Percentiles rank a stretch among this genome's conserved stretches.
Evolutionary conservation across 148 eudicot species (phyloP).

Genomic region (Diospyros kaki): DNA sequence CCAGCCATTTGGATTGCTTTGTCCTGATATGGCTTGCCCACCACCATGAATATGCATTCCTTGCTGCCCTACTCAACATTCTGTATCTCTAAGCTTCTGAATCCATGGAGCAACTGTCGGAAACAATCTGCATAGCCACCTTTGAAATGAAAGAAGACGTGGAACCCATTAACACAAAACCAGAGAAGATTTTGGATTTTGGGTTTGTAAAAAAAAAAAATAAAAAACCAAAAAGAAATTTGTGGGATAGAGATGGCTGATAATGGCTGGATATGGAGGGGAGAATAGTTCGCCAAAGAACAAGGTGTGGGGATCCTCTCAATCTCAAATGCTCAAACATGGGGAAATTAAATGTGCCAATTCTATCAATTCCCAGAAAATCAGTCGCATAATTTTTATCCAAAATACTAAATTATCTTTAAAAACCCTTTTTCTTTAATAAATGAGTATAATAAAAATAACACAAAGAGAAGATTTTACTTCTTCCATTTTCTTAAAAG

Average conservation of each 20-base stretch:
- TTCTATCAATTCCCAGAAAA: too few species aligned
- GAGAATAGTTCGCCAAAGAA: conserved; percentile 11
- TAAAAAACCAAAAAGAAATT: too few species aligned
- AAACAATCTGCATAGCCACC: neutral
- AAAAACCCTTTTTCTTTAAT: too few species aligned
- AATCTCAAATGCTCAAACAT: too few species aligned
- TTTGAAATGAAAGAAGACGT: neutral
- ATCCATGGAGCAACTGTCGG: neutral
- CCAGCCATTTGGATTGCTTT: conserved; percentile 93
- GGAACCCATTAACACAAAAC: neutral
- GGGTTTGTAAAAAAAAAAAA: too few species aligned
- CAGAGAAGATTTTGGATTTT: neutral
- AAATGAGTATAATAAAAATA: too few species aligned
- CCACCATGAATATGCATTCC: conserved; percentile 91
- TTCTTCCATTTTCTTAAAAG: too few species aligned
- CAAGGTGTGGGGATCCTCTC: conserved; percentile 2
- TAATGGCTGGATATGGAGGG: conserved; percentile 4
- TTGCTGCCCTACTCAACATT: conserved; percentile 89
- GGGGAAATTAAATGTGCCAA: too few species aligned
- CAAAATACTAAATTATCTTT: too few species aligned
- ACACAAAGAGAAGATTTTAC: too few species aligned
- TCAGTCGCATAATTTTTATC: too few species aligned
- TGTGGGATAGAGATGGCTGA: neutral
- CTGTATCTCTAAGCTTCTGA: conserved; percentile 6
- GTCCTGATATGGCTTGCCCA: conserved; percentile 91